Evolutionary conservation across 2,329 filamentous ascomycete species (phyloP), one percentile per base, ranked within the genome.

Genomic region (Xylaria sp.): DNA sequence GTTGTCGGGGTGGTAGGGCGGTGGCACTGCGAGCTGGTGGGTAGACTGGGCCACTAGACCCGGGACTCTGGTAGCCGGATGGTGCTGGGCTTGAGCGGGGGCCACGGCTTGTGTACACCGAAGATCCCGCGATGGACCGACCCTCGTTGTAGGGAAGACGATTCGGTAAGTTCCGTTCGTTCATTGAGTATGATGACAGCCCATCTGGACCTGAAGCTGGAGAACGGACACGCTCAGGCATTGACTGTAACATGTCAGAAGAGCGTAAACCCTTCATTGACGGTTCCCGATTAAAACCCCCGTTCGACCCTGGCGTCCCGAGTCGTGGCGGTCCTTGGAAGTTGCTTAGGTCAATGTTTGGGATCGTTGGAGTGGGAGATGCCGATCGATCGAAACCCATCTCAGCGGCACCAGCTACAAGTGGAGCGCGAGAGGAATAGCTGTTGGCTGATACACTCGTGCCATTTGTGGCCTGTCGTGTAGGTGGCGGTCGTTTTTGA

Each of bases 351-450:
- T 79, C 75, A 29, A 80, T 67, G 6, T 72, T 70, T n/a, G 82
- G 79, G 12, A 83, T 63, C 37, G 79, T 74, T 37, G 81, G 79
- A 5, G 75, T 79, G 1, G 81, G 81, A 1, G 82, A 82, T 4
- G 77, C 76, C 6, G 81, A 72, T 47, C 80, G 77, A 25, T 76
- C 76, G 75, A 85, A 86, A 23, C 89, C 89, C 87, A 91, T 91
- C 6, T 85, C 84, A 37, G 85, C 84, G 5, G 90, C 89, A 68
- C 87, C 84, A 21, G 82, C 80, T 44, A 92, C 80, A 5, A 93
- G 83, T 0, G 91, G 88, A 8, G 87, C 85, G 69, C 90, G 88
- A 2, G 91, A 89, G 13, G 85, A 87, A 75, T 89, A 91, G 75
- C 85, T 92, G n/a, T 82, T 83, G 35, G 80, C 81, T 0, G 91